Conservation (phyloP, 2,329 filamentous ascomycete genomes). For the Trichoderma hamatum region DNA sequence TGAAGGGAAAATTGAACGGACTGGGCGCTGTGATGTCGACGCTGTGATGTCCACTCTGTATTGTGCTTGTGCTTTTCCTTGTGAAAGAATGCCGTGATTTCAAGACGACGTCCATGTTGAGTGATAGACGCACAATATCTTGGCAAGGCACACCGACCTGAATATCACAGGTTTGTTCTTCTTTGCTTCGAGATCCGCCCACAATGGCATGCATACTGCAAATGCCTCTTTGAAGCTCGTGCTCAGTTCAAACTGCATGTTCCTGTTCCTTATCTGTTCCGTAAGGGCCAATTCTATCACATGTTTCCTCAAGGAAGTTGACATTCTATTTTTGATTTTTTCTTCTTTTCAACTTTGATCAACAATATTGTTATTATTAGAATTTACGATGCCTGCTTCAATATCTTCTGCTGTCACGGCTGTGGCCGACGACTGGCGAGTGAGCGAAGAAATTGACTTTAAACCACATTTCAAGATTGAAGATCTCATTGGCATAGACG, state of each 20-base stretch:
- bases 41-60: not conserved
- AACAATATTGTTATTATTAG: not conserved
- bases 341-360: not conserved
- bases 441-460: not conserved
- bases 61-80: not conserved
- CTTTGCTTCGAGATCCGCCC: not conserved
- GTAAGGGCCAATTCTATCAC: not conserved
- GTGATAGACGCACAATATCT: not conserved
- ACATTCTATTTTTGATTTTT: not conserved
- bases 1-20: not conserved
- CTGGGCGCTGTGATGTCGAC: not conserved
- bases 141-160: not conserved
- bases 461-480: not conserved
- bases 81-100: not conserved
- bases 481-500: not conserved
- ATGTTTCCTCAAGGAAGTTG: not conserved
- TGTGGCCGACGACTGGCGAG: not conserved
- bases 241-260: not conserved
- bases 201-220: not conserved
- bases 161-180: not conserved
- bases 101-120: not conserved
- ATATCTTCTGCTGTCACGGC: not conserved
- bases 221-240: not conserved
- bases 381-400: not conserved
- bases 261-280: not conserved